Evolutionary conservation across 1,284 basidiomycete genomes (phyloP), one percentile per base, ranked within the genome.

Genomic region (Ganoderma lucidum): DNA sequence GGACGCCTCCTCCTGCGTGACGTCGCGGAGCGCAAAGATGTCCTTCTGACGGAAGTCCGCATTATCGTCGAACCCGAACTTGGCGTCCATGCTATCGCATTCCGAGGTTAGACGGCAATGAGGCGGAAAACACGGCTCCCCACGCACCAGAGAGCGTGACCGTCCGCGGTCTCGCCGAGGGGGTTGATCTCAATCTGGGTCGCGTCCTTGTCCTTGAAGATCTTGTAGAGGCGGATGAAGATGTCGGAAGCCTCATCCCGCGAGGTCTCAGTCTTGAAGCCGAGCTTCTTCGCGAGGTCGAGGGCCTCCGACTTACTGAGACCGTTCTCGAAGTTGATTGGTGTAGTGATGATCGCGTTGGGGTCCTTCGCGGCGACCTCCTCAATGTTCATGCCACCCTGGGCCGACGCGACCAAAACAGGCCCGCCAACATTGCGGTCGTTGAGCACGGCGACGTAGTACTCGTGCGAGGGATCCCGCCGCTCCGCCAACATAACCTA

Each of bases 121-220:
- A 12, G 62, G 28, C 12, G 19, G 5, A 19, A 42, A 19, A 23
- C 68, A 56, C 37, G 19, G 28, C 12, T 48, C 15, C 41, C 35
- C 32, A 64, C 35, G 82, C 76, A 95, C 95, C 97, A 99, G 66
- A 99, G 91, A 64, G 99, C 96, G 75, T 88, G 89, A 14, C 98
- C 98, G 79, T 99, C 97, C 45, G 87, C 88, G 62, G 96, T 94
- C 83, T 99, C 93, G n/a, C 96, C 96, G 83, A 99, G 86, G 32
- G 98, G 98, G 85, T 99, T 99, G 82, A 99, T 99, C 86, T 99
- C 98, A 78, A 99, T 98, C 83, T 99, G 98, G 6, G 98, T 99
- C 6, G 97, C 96, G 81, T 99, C 98, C 86, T 97, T 99, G 74
- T 99, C 97, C 84, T 96, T 97, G 89, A 98, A 99, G 78, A 99